Conservation (phyloP, 257 asterid species). For the Nicotiana otophora region DNA sequence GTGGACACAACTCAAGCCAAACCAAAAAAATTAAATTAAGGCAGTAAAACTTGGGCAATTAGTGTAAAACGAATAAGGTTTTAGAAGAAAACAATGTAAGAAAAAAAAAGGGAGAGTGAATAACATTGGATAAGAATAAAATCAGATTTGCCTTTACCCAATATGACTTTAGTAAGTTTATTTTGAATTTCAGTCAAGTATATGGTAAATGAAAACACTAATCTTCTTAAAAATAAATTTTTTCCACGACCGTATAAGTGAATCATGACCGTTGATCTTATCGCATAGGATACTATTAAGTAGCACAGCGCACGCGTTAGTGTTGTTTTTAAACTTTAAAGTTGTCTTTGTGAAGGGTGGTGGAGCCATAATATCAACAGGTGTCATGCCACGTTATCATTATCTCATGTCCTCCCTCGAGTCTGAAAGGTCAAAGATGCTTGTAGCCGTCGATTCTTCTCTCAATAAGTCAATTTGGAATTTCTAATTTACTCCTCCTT, state of each 20-base stretch:
- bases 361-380: slow-evolving; percentile 15
- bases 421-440: background rate
- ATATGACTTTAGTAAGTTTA: too few species aligned
- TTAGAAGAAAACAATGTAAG: too few species aligned
- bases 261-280: background rate
- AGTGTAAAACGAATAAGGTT: too few species aligned
- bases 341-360: background rate
- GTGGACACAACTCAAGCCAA: background rate
- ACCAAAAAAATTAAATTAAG: too few species aligned
- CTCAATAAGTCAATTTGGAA: background rate
- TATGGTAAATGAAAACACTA: too few species aligned
- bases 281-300: background rate
- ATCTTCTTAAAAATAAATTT: too few species aligned
- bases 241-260: background rate
- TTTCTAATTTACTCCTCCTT: background rate
- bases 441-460: background rate
- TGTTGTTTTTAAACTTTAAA: background rate
- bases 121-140: too few species aligned
- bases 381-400: slow-evolving; percentile 32
- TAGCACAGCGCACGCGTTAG: background rate
- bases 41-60: too few species aligned
- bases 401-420: slow-evolving; percentile 1
- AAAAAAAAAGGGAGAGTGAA: too few species aligned
- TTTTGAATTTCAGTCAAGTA: too few species aligned
- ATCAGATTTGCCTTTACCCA: too few species aligned